phyloP scores from a whole-genome alignment of 2,329 filamentous ascomycete species.

The Xylaria sp. region DNA sequence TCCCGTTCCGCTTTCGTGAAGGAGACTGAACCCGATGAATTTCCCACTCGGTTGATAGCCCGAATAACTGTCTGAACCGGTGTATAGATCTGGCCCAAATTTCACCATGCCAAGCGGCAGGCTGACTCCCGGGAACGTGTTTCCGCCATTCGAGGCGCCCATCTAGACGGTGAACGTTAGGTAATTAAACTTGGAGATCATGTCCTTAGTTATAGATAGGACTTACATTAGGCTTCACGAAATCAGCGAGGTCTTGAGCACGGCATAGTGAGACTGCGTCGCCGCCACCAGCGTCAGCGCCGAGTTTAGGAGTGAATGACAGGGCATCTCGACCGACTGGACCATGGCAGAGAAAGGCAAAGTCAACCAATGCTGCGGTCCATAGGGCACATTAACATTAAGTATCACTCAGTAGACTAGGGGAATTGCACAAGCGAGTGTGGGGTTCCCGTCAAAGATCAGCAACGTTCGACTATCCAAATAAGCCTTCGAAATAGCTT shows the following conservation, averaged over 20 bases:
- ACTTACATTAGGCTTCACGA: slow-evolving; percentile 25
- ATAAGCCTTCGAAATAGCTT: neutral
- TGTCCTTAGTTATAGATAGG: neutral
- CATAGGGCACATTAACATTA: neutral
- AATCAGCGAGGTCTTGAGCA: slow-evolving; percentile 21
- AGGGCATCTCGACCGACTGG: slow-evolving; percentile 9
- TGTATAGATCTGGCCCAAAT: slow-evolving; percentile 56
- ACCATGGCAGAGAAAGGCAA: neutral
- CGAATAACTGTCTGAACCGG: slow-evolving; percentile 57
- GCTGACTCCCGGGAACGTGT: slow-evolving; percentile 57
- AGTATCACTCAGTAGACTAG: neutral
- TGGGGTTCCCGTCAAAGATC: neutral
- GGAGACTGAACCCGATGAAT: slow-evolving; percentile 66
- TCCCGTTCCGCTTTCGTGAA: slow-evolving; percentile 71
- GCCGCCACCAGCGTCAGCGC: neutral
- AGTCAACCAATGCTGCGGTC: neutral
- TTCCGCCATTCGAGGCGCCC: slow-evolving; percentile 52
- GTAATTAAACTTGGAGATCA: neutral
- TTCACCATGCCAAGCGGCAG: slow-evolving; percentile 56
- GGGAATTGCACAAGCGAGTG: neutral
- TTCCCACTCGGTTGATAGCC: slow-evolving; percentile 57
- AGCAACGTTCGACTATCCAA: neutral
- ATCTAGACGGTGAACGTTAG: slow-evolving; percentile 43
- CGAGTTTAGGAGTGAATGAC: neutral
- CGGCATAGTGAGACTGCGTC: slow-evolving; percentile 2